Evolutionary conservation across 805 yeast species (phyloP).

Genomic region (Pichia nanzhaoensis): DNA sequence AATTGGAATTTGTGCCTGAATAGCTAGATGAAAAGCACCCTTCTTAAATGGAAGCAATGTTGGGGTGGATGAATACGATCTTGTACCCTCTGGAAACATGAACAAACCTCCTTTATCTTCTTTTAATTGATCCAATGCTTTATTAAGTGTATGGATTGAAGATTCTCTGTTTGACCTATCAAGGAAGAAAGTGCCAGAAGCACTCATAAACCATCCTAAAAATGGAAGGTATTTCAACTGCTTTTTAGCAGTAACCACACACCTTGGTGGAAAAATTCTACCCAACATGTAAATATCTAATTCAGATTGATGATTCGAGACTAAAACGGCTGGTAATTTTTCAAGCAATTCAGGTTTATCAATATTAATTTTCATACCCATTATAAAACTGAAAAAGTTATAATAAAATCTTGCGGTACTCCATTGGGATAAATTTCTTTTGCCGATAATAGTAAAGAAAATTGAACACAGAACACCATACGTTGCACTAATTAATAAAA

Average conservation of each 20-base stretch:
- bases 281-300: slow-evolving; percentile 81
- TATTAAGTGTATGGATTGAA: slow-evolving; percentile 67
- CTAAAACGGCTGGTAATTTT: slow-evolving; percentile 65
- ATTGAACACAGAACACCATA: slow-evolving; percentile 78
- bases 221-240: slow-evolving; percentile 80
- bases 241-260: slow-evolving; percentile 88
- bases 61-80: slow-evolving; percentile 69
- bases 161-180: slow-evolving; percentile 74
- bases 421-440: slow-evolving; percentile 79
- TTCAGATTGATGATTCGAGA: slow-evolving; percentile 89
- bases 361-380: slow-evolving; percentile 68
- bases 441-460: slow-evolving; percentile 58
- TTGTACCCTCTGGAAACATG: slow-evolving; percentile 96
- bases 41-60: slow-evolving; percentile 83
- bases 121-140: slow-evolving; percentile 59
- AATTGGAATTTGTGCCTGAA: slow-evolving; percentile 83
- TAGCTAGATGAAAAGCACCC: slow-evolving; percentile 97
- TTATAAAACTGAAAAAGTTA: slow-evolving; percentile 45
- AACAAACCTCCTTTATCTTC: slow-evolving; percentile 64
- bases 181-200: slow-evolving; percentile 85
- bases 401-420: slow-evolving; percentile 82
- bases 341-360: slow-evolving; percentile 57
- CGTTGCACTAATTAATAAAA: slow-evolving; percentile 54
- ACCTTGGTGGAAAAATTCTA: slow-evolving; percentile 75
- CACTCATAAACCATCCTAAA: slow-evolving; percentile 94